A percentile compares a stretch with the other conserved stretches of the same genome.
phyloP scores from a whole-genome alignment of 352 stramenopile genomes.

The Phytopythium helicoides region DNA sequence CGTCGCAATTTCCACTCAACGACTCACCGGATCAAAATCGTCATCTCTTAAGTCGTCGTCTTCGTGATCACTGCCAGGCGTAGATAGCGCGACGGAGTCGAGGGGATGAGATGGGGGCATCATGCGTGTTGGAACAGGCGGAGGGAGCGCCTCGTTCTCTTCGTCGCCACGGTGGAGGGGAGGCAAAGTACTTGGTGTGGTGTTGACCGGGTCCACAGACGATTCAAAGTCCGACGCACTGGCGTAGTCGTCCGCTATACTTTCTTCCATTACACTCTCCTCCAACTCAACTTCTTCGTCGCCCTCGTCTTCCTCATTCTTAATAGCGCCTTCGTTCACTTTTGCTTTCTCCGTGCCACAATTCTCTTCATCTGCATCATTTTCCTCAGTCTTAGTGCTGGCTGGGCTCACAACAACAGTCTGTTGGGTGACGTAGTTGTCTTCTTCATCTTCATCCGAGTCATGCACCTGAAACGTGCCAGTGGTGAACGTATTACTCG shows the following conservation, averaged over 20 bases:
- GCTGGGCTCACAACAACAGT: not conserved
- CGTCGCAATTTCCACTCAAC: not conserved
- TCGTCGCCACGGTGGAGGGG: conserved; percentile 6
- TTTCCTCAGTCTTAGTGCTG: not conserved
- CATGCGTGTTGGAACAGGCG: conserved; percentile 18
- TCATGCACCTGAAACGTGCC: not conserved
- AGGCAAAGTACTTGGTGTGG: not conserved
- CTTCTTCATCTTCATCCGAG: conserved; percentile 7
- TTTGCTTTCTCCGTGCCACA: not conserved
- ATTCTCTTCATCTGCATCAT: not conserved
- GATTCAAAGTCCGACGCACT: conserved; percentile 60
- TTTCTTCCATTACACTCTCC: conserved; percentile 27
- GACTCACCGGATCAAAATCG: conserved; percentile 53
- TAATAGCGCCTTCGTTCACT: conserved; percentile 1
- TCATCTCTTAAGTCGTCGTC: conserved; percentile 25
- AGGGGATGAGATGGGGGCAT: not conserved
- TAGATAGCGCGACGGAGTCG: not conserved
- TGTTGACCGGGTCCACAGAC: conserved; percentile 27
- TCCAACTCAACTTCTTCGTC: conserved; percentile 25
- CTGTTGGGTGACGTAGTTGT: not conserved
- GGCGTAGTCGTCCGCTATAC: conserved; percentile 48
- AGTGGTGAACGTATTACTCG: no score
- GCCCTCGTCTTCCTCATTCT: conserved; percentile 4
- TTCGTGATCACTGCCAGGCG: not conserved
- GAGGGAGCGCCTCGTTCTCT: conserved; percentile 17